Evolutionary conservation across 345 rosid genomes (phyloP).

Genomic region (Brassica nigra): DNA sequence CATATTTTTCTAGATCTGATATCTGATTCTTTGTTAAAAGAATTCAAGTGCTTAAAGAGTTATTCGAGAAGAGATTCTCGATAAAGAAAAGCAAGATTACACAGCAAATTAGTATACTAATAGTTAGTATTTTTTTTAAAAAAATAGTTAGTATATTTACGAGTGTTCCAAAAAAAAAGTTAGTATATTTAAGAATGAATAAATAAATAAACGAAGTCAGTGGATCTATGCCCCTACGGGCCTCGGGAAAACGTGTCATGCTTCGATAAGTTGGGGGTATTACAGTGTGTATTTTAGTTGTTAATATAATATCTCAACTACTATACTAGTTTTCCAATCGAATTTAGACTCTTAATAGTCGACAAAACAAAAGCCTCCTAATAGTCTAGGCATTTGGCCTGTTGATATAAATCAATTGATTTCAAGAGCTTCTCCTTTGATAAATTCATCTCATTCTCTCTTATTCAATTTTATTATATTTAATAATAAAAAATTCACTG

Average conservation of each 20-base stretch:
- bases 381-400: constrained; percentile 8
- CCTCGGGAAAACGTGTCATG: no score
- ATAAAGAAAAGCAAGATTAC: constrained; percentile 16
- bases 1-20: constrained; percentile 25
- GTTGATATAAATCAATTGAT: neutral
- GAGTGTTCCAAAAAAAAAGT: neutral
- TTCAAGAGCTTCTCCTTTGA: no score
- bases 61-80: constrained; percentile 33
- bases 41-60: neutral
- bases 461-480: no score
- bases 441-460: no score
- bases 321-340: constrained; percentile 7
- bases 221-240: no score
- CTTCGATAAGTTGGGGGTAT: constrained; percentile 1
- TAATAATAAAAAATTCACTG: no score
- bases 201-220: neutral
- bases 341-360: constrained; percentile 25
- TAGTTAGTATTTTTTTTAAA: no score
- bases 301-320: neutral
- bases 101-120: neutral
- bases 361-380: constrained; percentile 13
- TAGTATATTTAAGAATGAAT: neutral
- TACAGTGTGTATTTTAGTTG: neutral
- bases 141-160: no score
- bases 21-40: constrained; percentile 32